Conservation (phyloP, 306 rosid species). For the Ormosia semicastrata region DNA sequence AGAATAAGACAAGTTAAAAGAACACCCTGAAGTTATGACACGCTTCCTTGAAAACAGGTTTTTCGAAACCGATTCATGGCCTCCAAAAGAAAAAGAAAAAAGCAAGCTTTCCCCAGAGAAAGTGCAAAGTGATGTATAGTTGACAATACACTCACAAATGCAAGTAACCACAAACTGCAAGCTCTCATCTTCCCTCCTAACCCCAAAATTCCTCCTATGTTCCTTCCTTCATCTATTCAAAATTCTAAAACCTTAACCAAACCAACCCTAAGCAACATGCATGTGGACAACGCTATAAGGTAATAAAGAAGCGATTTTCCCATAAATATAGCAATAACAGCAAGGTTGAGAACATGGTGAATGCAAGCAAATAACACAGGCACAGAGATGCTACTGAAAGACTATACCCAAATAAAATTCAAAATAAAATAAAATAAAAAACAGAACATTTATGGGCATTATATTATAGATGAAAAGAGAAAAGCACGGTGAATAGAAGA, state of each 20-base stretch:
- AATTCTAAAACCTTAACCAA: constrained; percentile 18
- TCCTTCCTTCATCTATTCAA: background rate
- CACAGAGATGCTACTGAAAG: background rate
- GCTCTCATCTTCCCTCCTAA: background rate
- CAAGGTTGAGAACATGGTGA: background rate
- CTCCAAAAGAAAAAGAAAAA: background rate
- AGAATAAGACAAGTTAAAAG: background rate
- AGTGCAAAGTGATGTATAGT: background rate
- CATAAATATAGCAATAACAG: background rate
- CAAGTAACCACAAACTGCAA: background rate
- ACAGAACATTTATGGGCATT: background rate
- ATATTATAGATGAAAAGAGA: background rate
- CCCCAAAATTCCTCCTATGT: background rate
- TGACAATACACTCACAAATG: background rate
- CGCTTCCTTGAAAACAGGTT: background rate
- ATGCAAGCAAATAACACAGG: background rate
- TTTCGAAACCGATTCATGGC: background rate
- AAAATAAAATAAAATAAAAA: no score
- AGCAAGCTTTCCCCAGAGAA: background rate
- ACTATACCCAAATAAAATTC: background rate
- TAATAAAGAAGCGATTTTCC: background rate
- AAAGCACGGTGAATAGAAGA: background rate
- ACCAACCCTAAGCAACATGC: background rate
- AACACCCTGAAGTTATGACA: background rate
- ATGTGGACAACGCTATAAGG: background rate